phyloP scores from a whole-genome alignment of 2,329 filamentous ascomycete genomes.

The Thelonectria olida region DNA sequence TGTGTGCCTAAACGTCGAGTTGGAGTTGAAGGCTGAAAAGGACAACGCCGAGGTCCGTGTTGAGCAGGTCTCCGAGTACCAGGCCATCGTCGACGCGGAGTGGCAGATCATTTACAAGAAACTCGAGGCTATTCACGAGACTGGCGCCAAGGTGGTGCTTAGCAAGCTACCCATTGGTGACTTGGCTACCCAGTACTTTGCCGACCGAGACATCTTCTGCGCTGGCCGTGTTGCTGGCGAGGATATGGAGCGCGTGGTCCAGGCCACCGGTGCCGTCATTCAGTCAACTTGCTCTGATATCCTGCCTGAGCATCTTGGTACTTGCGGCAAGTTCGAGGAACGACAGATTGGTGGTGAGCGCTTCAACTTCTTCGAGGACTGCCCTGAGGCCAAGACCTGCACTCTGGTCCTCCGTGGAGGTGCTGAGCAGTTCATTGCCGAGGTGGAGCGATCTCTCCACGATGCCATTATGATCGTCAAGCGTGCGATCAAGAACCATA shows the following conservation, averaged over 20 bases:
- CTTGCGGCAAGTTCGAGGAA: constrained; percentile 91
- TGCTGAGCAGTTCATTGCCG: constrained; percentile 98
- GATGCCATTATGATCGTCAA: constrained; percentile 99
- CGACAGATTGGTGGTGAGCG: constrained; percentile 96
- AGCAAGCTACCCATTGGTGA: constrained; percentile 98
- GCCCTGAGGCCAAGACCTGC: constrained; percentile 95
- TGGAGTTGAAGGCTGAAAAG: constrained; percentile 98
- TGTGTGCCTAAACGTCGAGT: constrained; percentile 95
- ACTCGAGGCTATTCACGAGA: constrained; percentile 92
- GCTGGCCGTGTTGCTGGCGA: constrained; percentile 90
- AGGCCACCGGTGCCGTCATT: constrained; percentile 89
- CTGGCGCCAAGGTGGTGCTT: constrained; percentile 95
- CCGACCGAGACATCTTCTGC: constrained; percentile 97
- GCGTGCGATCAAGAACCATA: constrained; percentile 93
- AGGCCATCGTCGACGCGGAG: constrained; percentile 98
- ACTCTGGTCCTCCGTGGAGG: constrained; percentile 94
- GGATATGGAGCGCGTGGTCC: constrained; percentile 95
- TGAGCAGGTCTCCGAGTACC: constrained; percentile 98
- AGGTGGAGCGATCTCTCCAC: constrained; percentile 96
- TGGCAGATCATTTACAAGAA: constrained; percentile 99
- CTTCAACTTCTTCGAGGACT: constrained; percentile 98
- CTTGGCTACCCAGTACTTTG: constrained; percentile 96
- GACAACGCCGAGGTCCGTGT: constrained; percentile 98
- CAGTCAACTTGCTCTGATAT: constrained; percentile 99
- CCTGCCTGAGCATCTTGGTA: constrained; percentile 85